phyloP scores from a whole-genome alignment of 176 grass and related monocot species.

The Triticum urartu region DNA sequence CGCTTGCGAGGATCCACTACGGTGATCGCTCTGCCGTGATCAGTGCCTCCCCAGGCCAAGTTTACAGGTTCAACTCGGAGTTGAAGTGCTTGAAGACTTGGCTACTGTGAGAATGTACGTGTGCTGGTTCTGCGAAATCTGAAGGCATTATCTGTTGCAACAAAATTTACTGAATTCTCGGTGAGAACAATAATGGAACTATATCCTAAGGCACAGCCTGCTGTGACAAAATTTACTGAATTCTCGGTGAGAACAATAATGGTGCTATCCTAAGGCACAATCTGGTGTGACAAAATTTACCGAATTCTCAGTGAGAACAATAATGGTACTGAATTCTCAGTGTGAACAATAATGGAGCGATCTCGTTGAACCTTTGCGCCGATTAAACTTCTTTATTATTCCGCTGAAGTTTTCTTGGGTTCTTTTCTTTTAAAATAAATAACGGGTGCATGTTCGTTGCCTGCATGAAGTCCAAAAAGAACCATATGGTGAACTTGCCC shows the following conservation, averaged over 20 bases:
- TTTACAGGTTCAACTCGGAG: slow-evolving; percentile 58
- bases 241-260: not conserved
- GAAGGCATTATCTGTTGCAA: too few relatives aligned
- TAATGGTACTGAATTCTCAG: not conserved
- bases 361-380: too few relatives aligned
- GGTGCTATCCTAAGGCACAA: too few relatives aligned
- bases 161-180: too few relatives aligned
- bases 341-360: too few relatives aligned
- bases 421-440: too few relatives aligned
- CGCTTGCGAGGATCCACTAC: slow-evolving; percentile 51
- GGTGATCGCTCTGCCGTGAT: slow-evolving; percentile 1
- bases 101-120: slow-evolving; percentile 12
- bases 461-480: too few relatives aligned
- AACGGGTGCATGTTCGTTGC: too few relatives aligned
- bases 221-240: not conserved
- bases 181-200: too few relatives aligned
- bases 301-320: not conserved
- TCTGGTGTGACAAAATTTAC: not conserved
- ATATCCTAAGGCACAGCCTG: not conserved
- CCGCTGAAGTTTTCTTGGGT: too few relatives aligned
- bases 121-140: not conserved
- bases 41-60: slow-evolving; percentile 24
- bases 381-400: not conserved
- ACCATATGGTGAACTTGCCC: too few relatives aligned
- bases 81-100: slow-evolving; percentile 67